Evolutionary conservation across 805 yeast species (phyloP), one percentile per base, ranked within the genome.

Genomic region (Hanseniaspora valbyensis): DNA sequence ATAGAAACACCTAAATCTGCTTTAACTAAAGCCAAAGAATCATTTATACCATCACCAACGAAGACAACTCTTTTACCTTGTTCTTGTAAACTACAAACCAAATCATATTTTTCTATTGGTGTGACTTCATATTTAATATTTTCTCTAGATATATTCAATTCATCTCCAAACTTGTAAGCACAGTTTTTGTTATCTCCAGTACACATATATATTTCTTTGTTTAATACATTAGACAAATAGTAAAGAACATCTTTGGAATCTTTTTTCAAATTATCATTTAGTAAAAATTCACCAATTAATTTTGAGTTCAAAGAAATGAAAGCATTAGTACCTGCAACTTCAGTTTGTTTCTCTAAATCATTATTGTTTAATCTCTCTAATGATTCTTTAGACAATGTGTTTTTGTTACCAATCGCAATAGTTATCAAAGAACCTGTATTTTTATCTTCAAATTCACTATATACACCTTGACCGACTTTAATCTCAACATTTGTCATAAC

Each of bases 1-100:
- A 94, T 78, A 10, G 97, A 92, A 58, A 94, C 78, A 22, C 98
- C 98, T 18, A 92, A 67, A 56, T 88, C 86, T 0, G 96, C 83
- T 51, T 82, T 75, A 1, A 86, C 95, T 50, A 92, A 72, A 0
- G 97, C 97, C 0, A 98, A 96, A 0, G 97, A 95, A 63, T 92
- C 99, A 64, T 92, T 92, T 56, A 92, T 85, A 53, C 99, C 99
- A 66, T 92, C 99, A 34, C 99, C 99, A 21, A 92, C 81, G 71
- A 94, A 88, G 5, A 89, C 90, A 38, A 92, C 81, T 16, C 70
- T 68, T 10, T 66, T 58, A 1, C 38, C 40, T 1, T 69, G 70
- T 13, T 57, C 63, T 59, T 81, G 84, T 50, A 86, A 67, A 44
- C 72, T 70, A 37, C 67, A 66, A 21, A 92, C 78, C 30, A 86